Percentiles rank a stretch among this genome's conserved stretches.
These are phyloP conservation scores for Kockovaella imperatae DNA, from an alignment of 768 basidiomycete genomes.

Conservation along the genomic window DNA sequence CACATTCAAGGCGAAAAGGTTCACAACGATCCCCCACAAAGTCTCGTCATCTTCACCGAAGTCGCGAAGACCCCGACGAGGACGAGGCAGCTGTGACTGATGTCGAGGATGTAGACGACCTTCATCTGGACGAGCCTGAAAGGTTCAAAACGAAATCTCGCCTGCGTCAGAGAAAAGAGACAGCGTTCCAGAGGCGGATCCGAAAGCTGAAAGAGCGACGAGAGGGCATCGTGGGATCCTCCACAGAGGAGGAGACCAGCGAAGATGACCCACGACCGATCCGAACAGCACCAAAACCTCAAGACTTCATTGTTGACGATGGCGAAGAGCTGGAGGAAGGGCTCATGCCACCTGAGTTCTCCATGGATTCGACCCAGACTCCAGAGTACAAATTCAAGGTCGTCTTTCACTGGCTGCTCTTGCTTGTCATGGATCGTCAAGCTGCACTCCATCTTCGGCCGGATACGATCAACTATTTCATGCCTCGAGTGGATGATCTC, in stretches of 20 bases:
- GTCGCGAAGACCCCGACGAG: slow-evolving; percentile 27
- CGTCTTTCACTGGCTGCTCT: slow-evolving; percentile 77
- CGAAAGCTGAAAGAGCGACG: slow-evolving; percentile 21
- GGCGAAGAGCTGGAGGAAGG: slow-evolving; percentile 37
- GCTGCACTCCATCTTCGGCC: slow-evolving; percentile 20
- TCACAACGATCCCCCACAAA: background rate
- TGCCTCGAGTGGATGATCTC: slow-evolving; percentile 26
- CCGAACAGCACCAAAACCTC: too few species aligned
- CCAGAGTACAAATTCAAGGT: slow-evolving; percentile 71
- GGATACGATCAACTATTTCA: slow-evolving; percentile 27
- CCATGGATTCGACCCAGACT: slow-evolving; percentile 48
- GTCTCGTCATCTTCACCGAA: slow-evolving; percentile 1
- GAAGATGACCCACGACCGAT: too few species aligned
- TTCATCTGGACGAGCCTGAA: slow-evolving; percentile 38
- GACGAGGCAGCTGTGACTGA: slow-evolving; percentile 12
- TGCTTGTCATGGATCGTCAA: slow-evolving; percentile 56
- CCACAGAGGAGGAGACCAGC: slow-evolving; percentile 4
- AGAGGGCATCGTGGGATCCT: slow-evolving; percentile 6
- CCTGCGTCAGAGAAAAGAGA: slow-evolving; percentile 20
- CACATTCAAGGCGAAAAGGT: background rate
- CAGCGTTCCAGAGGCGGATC: slow-evolving; percentile 16
- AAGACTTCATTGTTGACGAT: slow-evolving; percentile 47
- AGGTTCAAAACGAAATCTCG: slow-evolving; percentile 28
- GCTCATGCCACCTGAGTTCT: slow-evolving; percentile 44
- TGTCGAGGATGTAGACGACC: slow-evolving; percentile 26